A percentile compares a stretch with the other conserved stretches of the same genome.
Evolutionary conservation across 2,329 filamentous ascomycete species (phyloP).

Genomic region (Sporothrix luriei): DNA sequence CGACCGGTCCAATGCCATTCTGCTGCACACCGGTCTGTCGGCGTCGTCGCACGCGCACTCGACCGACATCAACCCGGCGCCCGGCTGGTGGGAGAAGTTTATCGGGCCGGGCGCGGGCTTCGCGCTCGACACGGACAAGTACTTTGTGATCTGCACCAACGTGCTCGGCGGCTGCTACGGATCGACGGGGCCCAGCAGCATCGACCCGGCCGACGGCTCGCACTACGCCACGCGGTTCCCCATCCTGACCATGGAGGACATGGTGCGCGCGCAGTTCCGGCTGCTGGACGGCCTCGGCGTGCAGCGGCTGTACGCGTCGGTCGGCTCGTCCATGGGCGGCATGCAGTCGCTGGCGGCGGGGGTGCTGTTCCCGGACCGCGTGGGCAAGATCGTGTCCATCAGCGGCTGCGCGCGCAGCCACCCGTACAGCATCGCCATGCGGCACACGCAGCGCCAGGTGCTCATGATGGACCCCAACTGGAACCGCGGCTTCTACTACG

Average conservation of each 20-base stretch:
- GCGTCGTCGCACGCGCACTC: conserved; percentile 97
- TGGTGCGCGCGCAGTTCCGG: conserved; percentile 94
- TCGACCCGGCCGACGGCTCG: conserved; percentile 85
- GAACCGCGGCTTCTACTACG: conserved; percentile 94
- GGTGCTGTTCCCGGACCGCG: conserved; percentile 77
- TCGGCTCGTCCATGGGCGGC: conserved; percentile 96
- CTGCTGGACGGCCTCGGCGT: conserved; percentile 80
- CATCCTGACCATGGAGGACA: conserved; percentile 93
- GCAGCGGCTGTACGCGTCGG: conserved; percentile 80
- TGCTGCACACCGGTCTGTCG: conserved; percentile 90
- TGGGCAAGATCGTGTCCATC: conserved; percentile 82
- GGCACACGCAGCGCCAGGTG: conserved; percentile 94
- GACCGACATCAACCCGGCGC: conserved; percentile 80
- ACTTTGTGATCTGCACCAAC: conserved; percentile 94
- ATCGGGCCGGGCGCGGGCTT: conserved; percentile 73
- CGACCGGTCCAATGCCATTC: conserved; percentile 82
- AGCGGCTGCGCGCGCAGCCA: conserved; percentile 93
- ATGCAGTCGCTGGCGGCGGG: conserved; percentile 95
- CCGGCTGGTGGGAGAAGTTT: conserved; percentile 99
- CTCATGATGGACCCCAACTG: conserved; percentile 99
- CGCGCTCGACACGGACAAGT: conserved; percentile 86
- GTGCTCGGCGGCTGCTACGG: conserved; percentile 95
- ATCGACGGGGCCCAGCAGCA: conserved; percentile 84
- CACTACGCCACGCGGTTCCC: conserved; percentile 93
- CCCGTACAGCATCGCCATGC: conserved; percentile 98